Conservation (phyloP, 805 yeast species). For the Candida sphagnicola region DNA sequence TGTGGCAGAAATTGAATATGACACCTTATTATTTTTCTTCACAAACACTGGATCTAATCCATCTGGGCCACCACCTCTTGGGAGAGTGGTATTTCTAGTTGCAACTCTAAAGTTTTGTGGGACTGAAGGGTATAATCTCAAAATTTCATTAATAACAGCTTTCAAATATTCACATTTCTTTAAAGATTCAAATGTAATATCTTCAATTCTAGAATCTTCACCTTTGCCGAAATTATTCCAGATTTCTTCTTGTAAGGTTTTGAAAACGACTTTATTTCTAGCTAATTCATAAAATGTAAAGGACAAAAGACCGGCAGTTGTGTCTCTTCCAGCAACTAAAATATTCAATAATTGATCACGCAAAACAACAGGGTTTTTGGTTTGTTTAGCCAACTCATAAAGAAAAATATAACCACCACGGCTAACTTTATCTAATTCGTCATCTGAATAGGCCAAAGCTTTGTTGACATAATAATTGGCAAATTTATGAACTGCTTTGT, state of each 20-base stretch:
- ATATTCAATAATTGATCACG: conserved; percentile 50
- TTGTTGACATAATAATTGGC: conserved; percentile 37
- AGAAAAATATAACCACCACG: conserved; percentile 43
- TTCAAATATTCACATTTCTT: conserved; percentile 46
- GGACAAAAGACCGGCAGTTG: conserved; percentile 50
- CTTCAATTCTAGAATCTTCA: conserved; percentile 28
- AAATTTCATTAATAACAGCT: conserved; percentile 44
- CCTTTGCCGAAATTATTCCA: conserved; percentile 28
- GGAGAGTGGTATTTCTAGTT: conserved; percentile 43
- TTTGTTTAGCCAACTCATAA: conserved; percentile 45
- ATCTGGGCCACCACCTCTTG: conserved; percentile 41
- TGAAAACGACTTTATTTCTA: conserved; percentile 35
- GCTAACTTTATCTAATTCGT: conserved; percentile 26
- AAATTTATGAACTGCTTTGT: conserved; percentile 24
- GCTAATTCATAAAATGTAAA: conserved; percentile 43
- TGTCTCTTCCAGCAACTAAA: conserved; percentile 52
- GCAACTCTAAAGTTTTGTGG: conserved; percentile 47
- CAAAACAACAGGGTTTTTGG: conserved; percentile 42
- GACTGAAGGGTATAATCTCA: conserved; percentile 50
- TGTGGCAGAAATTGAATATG: conserved; percentile 36
- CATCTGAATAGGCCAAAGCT: conserved; percentile 30
- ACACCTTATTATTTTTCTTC: conserved; percentile 39
- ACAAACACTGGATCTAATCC: conserved; percentile 34
- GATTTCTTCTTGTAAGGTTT: conserved; percentile 35
- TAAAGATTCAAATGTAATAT: conserved; percentile 44